phyloP scores from a whole-genome alignment of 345 rosid species.

The Lenwebbia sp. region DNA sequence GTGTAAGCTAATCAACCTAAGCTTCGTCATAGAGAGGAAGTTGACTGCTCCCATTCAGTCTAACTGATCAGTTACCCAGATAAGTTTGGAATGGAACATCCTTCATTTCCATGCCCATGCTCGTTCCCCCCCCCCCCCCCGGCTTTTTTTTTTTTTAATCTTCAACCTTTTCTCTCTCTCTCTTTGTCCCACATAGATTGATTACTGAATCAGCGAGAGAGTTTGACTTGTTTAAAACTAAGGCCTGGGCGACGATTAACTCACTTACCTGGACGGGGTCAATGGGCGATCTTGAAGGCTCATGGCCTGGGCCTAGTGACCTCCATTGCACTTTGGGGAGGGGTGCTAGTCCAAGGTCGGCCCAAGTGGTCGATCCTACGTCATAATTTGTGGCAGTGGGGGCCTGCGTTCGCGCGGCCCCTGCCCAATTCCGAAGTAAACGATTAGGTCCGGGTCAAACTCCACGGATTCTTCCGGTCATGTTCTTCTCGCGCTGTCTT shows the following conservation, averaged over 20 bases:
- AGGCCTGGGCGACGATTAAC: rapidly evolving
- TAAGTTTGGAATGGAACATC: not conserved
- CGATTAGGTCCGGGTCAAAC: too few relatives aligned
- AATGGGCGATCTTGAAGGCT: not conserved
- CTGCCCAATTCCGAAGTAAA: not conserved
- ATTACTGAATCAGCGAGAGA: not conserved
- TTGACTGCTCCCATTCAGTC: not conserved
- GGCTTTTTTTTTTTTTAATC: not conserved
- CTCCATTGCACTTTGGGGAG: constrained; percentile 1
- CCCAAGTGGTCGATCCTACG: not conserved
- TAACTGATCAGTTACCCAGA: not conserved
- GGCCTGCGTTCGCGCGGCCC: not conserved
- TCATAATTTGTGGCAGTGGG: not conserved
- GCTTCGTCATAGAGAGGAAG: not conserved
- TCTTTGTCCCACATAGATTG: not conserved
- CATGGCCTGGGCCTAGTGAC: constrained; percentile 6
- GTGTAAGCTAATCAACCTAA: not conserved
- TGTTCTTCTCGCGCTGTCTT: rapidly evolving
- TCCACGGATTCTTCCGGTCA: too few relatives aligned
- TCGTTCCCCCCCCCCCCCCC: not conserved
- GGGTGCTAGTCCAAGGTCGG: constrained; percentile 1
- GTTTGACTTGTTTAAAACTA: rapidly evolving
- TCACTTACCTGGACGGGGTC: not conserved
- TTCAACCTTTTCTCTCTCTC: not conserved
- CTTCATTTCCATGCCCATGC: not conserved